Evolutionary conservation across 2,329 filamentous ascomycete species (phyloP).

Genomic region (Scolecobasidium constrictum): DNA sequence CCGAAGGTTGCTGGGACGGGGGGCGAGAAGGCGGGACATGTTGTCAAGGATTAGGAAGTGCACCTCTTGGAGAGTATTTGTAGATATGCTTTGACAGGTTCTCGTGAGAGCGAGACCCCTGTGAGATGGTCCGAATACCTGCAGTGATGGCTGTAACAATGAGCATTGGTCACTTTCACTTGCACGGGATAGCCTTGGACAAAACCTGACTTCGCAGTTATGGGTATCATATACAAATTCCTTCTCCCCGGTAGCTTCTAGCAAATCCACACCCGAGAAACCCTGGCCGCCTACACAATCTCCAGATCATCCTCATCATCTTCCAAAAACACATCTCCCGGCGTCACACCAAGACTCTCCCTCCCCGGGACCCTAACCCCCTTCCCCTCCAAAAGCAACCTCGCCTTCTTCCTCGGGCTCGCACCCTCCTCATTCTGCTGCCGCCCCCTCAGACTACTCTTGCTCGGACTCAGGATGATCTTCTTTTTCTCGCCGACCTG

Average conservation of each 20-base stretch:
- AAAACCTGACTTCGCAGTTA: no score
- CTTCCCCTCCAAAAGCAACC: constrained; percentile 35
- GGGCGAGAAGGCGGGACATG: no score
- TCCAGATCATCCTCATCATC: constrained; percentile 9
- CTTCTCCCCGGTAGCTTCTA: background rate
- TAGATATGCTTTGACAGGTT: no score
- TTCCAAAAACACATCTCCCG: constrained; percentile 5
- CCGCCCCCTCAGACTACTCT: constrained; percentile 19
- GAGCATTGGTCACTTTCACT: no score
- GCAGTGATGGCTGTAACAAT: no score
- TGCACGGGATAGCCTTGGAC: no score
- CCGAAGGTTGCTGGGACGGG: background rate
- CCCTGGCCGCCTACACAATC: constrained; percentile 5
- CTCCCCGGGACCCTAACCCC: constrained; percentile 38
- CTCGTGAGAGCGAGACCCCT: no score
- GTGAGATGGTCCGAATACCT: no score
- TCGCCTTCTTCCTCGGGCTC: constrained; percentile 36
- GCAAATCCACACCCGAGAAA: background rate
- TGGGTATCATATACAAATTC: background rate
- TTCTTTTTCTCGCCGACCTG: no score
- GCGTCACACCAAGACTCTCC: constrained; percentile 24
- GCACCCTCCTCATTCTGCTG: constrained; percentile 14
- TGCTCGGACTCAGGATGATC: constrained; percentile 16
- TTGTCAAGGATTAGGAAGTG: no score
- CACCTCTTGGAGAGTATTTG: no score